These are phyloP conservation scores for Annulohypoxylon bovei DNA, from an alignment of 495 filamentous ascomycete genomes.

Conservation along the genomic window DNA sequence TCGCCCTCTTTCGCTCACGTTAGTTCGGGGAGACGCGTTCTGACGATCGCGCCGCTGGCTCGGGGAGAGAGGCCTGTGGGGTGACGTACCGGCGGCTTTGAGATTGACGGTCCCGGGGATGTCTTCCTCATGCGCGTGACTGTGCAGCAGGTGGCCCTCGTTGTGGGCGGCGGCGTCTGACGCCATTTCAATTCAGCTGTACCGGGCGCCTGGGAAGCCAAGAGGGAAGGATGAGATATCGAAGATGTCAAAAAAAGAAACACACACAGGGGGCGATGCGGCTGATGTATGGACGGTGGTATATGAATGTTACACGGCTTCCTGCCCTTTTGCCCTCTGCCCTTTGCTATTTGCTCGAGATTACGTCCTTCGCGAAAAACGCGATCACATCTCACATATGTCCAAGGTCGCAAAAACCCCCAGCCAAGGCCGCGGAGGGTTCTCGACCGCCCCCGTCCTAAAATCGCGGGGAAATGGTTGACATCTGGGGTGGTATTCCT, in stretches of 20 bases:
- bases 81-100: constrained; percentile 50
- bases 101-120: constrained; percentile 69
- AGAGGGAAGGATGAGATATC: constrained; percentile 8
- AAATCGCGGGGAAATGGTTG: constrained; percentile 35
- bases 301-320: constrained; percentile 21
- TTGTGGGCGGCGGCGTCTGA: constrained; percentile 14
- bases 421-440: constrained; percentile 31
- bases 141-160: constrained; percentile 45
- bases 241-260: background rate
- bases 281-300: constrained; percentile 17
- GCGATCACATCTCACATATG: constrained; percentile 16
- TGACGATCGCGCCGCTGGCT: too few relatives aligned
- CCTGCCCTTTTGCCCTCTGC: background rate
- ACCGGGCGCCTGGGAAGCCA: constrained; percentile 13
- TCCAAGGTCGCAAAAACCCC: constrained; percentile 4
- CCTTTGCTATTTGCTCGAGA: constrained; percentile 5
- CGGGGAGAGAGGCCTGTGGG: background rate
- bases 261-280: constrained; percentile 6
- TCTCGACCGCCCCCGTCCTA: constrained; percentile 20
- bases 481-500: constrained; percentile 21
- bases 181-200: constrained; percentile 23
- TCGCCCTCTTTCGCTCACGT: constrained; percentile 62
- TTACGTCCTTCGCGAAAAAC: constrained; percentile 15
- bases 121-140: constrained; percentile 67
- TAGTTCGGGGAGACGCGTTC: background rate